phyloP scores from a whole-genome alignment of 1,284 basidiomycete genomes.

The Malassezia arunalokei region DNA sequence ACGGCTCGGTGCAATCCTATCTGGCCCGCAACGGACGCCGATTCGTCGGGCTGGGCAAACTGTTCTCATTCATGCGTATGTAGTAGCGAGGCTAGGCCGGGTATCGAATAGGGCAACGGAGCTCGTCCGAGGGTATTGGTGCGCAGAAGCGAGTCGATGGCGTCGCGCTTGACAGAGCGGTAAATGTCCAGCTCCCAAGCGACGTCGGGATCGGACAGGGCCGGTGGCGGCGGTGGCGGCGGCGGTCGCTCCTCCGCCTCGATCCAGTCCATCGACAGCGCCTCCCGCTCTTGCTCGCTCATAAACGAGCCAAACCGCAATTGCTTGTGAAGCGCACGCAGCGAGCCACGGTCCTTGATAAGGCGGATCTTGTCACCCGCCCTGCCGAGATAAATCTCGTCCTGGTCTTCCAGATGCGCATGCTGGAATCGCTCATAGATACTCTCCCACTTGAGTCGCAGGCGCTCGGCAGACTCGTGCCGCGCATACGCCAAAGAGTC shows the following conservation, averaged over 20 bases:
- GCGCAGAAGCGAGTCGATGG: slow-evolving; percentile 11
- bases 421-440: slow-evolving; percentile 40
- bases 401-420: slow-evolving; percentile 37
- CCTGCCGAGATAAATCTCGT: slow-evolving; percentile 42
- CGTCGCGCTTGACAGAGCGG: slow-evolving; percentile 16
- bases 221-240: neutral
- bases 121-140: slow-evolving; percentile 4
- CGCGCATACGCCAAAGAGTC: slow-evolving; percentile 29
- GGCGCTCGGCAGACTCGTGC: slow-evolving; percentile 31
- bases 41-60: slow-evolving; percentile 33
- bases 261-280: neutral
- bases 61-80: slow-evolving; percentile 38
- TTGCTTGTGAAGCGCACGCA: slow-evolving; percentile 21
- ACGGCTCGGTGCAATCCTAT: slow-evolving; percentile 27
- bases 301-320: slow-evolving; percentile 38
- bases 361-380: slow-evolving; percentile 25
- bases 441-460: slow-evolving; percentile 37
- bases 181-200: slow-evolving; percentile 16
- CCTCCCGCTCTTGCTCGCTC: slow-evolving; percentile 29
- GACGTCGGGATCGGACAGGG: neutral
- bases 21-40: slow-evolving; percentile 33
- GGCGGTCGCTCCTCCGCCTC: neutral
- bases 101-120: slow-evolving; percentile 10
- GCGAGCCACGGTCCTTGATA: slow-evolving; percentile 32
- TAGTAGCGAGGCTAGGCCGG: slow-evolving; percentile 11